Base-by-base conservation (phyloP, 805 yeast species). In the Spathaspora boniae region DNA sequence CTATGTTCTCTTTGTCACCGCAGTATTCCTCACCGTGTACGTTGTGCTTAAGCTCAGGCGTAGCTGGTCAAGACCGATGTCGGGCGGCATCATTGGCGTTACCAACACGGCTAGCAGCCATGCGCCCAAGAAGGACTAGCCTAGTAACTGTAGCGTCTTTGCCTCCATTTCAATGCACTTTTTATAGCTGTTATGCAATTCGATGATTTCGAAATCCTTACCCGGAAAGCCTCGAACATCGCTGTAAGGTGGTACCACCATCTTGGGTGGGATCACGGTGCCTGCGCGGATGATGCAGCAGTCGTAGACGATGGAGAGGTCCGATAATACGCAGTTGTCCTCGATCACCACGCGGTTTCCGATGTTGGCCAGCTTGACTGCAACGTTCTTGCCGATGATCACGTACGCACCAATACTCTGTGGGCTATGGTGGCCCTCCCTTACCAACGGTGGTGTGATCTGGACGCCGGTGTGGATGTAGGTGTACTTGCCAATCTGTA, bases 261-360 rank as follows among this genome's bases (percentile, higher is more conserved):
- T 52, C 11, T 58, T 60, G 2, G 62, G 55, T 0, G 78, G 77
- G 2, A 78, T 43, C 2, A 44, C 40, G 0, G 72, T 60, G 9
- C 65, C 65, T 33, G 61, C 55, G 16, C 65, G 62, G 3, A 78
- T 58, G 3, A 72, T 41, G 37, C 78, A 73, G 46, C 80, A 73
- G 33, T 77, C 84, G 46, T 74, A 66, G 9, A 78, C 52, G 1
- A 68, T 56, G 6, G 68, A 56, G 16, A 58, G 45, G 26, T 60
- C 53, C 1, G 53, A 61, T 11, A 77, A 41, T 0, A 41, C 35
- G 39, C 78, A 72, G 22, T 57, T 43, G 1, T 41, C 40, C 4
- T 78, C 82, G 2, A 78, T 54, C 7, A 60, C 38, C 1, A 76
- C 80, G 16, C 81, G 49, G 38, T 62, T 72, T 0, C 82, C 82